Evolutionary conservation across 345 rosid species (phyloP).

Genomic region (Excoecaria agallocha): DNA sequence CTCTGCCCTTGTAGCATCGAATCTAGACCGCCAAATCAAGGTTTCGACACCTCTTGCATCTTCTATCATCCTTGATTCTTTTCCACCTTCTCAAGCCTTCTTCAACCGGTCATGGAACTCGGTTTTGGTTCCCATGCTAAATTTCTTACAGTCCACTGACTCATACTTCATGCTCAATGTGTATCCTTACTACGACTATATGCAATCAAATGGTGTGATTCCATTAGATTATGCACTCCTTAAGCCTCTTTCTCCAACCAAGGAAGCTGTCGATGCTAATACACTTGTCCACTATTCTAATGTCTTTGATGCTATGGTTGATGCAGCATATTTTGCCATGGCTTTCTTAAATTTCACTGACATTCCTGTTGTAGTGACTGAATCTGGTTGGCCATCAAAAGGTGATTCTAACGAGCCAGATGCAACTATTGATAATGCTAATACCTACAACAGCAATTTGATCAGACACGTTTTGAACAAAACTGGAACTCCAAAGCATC

Average conservation of each 20-base stretch:
- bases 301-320: conserved; percentile 91
- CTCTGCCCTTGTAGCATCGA: conserved; percentile 83
- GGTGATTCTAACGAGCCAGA: conserved; percentile 73
- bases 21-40: conserved; percentile 81
- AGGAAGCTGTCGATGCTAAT: conserved; percentile 96
- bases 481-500: conserved; percentile 96
- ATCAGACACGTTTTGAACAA: conserved; percentile 83
- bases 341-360: conserved; percentile 78
- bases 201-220: conserved; percentile 72
- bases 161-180: conserved; percentile 85
- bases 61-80: conserved; percentile 82
- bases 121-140: conserved; percentile 80
- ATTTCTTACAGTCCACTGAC: conserved; percentile 79
- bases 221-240: conserved; percentile 93
- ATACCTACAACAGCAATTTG: conserved; percentile 92
- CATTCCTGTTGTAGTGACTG: conserved; percentile 71
- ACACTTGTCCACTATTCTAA: conserved; percentile 89
- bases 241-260: conserved; percentile 83
- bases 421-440: conserved; percentile 79
- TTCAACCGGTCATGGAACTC: conserved; percentile 87
- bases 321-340: conserved; percentile 91
- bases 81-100: conserved; percentile 99
- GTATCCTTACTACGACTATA: conserved; percentile 84
- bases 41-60: conserved; percentile 89
- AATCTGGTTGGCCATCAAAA: conserved; percentile 98